Evolutionary conservation across 768 basidiomycete species (phyloP), one percentile per base, ranked within the genome.

Genomic region (Hirschioporus abietinus): DNA sequence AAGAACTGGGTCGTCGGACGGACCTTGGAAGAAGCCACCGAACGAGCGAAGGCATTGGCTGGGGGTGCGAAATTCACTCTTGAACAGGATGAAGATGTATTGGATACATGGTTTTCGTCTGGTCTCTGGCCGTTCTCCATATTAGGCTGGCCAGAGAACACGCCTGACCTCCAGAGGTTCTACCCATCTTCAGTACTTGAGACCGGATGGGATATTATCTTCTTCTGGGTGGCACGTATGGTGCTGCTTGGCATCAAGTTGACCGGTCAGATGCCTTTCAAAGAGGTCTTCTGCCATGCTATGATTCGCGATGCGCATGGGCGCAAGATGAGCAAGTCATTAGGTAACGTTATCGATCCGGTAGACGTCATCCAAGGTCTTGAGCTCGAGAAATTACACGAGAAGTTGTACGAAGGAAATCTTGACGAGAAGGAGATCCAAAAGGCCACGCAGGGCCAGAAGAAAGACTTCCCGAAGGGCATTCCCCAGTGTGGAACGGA

Each of bases 181-280:
- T 99, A 96, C 76, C 97, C 97, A 0, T 79, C 93, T 1, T 86
- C 88, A n/a, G 71, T 99, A 59, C 86, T 99, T 34, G 97, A 99
- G 79, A 99, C 97, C 0, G 97, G 97, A 60, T 99, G 97, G 96
- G 97, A 99, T 70, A 99, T 99, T 72, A 78, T 99, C n/a, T 96
- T 96, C 84, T 99, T 99, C 86, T 99, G 97, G 97, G 96, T 99
- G 7, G 96, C 97, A 18, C 91, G 97, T 58, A 99, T 99, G 96
- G 96, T 92, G 63, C 80, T 99, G 73, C 87, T 99, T 36, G 96
- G 97, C 58, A 79, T 94, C 71, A 84, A 90, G 66, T 86, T 98
- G 60, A 99, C 97, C 0, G 95, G 85, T 27, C 77, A 91, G 72
- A 86, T 99, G 82, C 97, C 97, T 1, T 99, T 99, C 85, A 83